Evolutionary conservation across 2,329 filamentous ascomycete genomes (phyloP).

Genomic region (Stemphylium beticola): DNA sequence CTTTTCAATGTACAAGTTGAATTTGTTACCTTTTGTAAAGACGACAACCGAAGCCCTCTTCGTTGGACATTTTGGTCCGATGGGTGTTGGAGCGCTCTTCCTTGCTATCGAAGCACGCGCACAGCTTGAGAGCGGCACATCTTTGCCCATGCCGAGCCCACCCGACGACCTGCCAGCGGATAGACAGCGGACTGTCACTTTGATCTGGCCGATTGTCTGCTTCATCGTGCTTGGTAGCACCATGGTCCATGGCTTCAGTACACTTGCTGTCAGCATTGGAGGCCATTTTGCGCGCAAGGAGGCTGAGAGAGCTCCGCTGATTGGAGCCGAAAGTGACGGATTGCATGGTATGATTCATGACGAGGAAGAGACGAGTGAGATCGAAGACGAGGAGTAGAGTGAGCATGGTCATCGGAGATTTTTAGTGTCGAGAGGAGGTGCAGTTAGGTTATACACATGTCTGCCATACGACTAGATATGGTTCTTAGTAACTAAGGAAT

Average conservation of each 20-base stretch:
- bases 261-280: conserved; percentile 57
- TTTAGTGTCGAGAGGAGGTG: background rate
- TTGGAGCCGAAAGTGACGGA: conserved; percentile 58
- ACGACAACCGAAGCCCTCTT: conserved; percentile 62
- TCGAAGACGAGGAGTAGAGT: conserved; percentile 6
- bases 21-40: conserved; percentile 54
- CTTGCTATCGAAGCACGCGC: conserved; percentile 62
- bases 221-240: conserved; percentile 62
- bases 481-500: too few species aligned
- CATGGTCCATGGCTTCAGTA: conserved; percentile 61
- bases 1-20: conserved; percentile 53
- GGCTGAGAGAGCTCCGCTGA: conserved; percentile 57
- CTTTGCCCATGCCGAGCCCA: conserved; percentile 54
- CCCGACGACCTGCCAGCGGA: conserved; percentile 44
- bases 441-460: background rate
- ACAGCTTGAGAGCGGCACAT: conserved; percentile 58
- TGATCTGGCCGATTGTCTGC: conserved; percentile 62
- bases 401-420: background rate
- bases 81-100: conserved; percentile 64
- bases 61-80: conserved; percentile 63
- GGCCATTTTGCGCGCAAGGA: conserved; percentile 56
- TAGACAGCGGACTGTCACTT: conserved; percentile 49
- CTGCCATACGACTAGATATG: too few species aligned
- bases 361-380: conserved; percentile 25
- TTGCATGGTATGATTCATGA: conserved; percentile 59